Evolutionary conservation across 306 rosid genomes (phyloP), one percentile per base, ranked within the genome.

Genomic region (Ormosia semicastrata): DNA sequence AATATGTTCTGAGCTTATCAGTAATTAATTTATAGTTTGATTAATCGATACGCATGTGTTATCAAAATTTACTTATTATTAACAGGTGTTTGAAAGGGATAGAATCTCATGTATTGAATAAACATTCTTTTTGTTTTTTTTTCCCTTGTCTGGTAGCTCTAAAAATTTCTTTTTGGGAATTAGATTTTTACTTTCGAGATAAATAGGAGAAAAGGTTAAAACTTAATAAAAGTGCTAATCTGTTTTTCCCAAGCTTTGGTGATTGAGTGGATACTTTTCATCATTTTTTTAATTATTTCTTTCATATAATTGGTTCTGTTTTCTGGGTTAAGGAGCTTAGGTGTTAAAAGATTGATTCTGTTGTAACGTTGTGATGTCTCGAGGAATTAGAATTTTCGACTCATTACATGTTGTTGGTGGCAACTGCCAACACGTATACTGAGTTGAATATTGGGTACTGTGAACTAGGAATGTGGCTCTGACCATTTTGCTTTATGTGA

Each of bases 401-500:
- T 56, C 18, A 8, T 76, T 43, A 33, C 17, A 7, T 59, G 63
- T n/a, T n/a, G 8, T 32, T 4, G 85, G 44, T 47, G 71, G 52
- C 52, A 44, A 71, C 7, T 75, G 36, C 56, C 6, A 56, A 75
- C 80, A 59, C 84, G 79, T 32, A 15, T 46, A 39, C 44, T 9
- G 50, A 43, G 9, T 49, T 77, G 64, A 85, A 81, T 77, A 46
- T 40, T 56, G 6, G 17, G 53, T 58, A 11, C 62, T 47, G 46
- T n/a, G n/a, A n/a, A n/a, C n/a, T n/a, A n/a, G 1, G 37, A 34
- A 33, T 81, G 47, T 77, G 86, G 82, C 84, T 78, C 66, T 73
- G 84, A 82, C 86, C 79, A 37, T 44, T 52, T 46, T 72, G 57
- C 39, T 13, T 75, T 66, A 33, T 37, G 11, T 52, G 40, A 14